Evolutionary conservation across 2,329 filamentous ascomycete species (phyloP), one percentile per base, ranked within the genome.

Genomic region (Thermothelomyces thermophilus): DNA sequence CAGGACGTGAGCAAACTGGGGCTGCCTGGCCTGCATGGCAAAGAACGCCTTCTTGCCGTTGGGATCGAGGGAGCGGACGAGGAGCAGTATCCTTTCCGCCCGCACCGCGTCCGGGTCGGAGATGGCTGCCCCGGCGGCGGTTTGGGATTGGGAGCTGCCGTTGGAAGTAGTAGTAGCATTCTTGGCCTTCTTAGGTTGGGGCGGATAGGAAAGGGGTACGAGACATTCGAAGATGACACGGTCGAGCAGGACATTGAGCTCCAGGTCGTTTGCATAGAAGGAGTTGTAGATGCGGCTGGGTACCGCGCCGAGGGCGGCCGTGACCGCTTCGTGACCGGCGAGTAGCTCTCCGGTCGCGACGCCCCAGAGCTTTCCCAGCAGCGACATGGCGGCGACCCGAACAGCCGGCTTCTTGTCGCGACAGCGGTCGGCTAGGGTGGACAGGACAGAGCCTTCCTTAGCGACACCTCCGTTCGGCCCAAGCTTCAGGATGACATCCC

Each of bases 311-410:
- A 98, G 73, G n/a, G 91, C 78, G 9, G 80, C 73, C 11, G 77
- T 79, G 17, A 95, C 84, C 16, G 77, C 73, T 58, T 95, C 88
- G 60, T 91, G 86, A 13, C 87, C 88, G 46, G 85, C 81, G 20
- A 87, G 83, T 59, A 98, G 86, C 60, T 95, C 90, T 16, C 89
- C 87, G 16, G 84, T 82, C 11, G 88, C 91, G 16, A 94, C 90
- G n/a, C 88, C 90, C 93, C 93, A 98, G 24, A 97, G 83, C 54
- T 84, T 87, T 10, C 82, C 87, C 1, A 97, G 73, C 8, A 94
- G 75, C 44, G 83, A 84, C 80, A 95, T 95, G 20, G 89, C 90
- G 60, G 91, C 88, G 34, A 87, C 82, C 50, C 91, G 86, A 10
- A 98, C 87, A 36, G 80, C 74, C 13, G 84, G 80, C 64, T 86